These are phyloP conservation scores for Puccinellia tenuiflora DNA, from an alignment of 176 grass and related monocot species.

Conservation along the genomic window DNA sequence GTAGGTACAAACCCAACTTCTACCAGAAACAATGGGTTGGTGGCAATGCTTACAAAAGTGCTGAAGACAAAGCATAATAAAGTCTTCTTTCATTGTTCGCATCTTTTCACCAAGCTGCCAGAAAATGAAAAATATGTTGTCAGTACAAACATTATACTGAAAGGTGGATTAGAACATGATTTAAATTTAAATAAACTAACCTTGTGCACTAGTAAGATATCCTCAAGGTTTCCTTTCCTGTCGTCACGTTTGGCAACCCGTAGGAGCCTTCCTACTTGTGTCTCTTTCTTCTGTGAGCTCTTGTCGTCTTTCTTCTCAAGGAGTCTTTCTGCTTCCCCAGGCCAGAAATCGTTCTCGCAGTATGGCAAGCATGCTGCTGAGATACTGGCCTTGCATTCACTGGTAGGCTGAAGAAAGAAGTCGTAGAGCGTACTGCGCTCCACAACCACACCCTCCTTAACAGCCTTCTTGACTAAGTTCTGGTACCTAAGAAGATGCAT, in stretches of 20 bases:
- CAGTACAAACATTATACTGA: slow-evolving; percentile 2
- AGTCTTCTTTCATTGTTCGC: slow-evolving; percentile 85
- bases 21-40: slow-evolving; percentile 54
- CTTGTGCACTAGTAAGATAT: slow-evolving; percentile 77
- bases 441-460: slow-evolving; percentile 70
- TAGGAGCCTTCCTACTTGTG: slow-evolving; percentile 66
- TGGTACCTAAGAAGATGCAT: slow-evolving; percentile 70
- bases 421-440: slow-evolving; percentile 79
- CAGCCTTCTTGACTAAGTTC: slow-evolving; percentile 63
- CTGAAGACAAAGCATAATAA: slow-evolving; percentile 83
- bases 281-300: slow-evolving; percentile 54
- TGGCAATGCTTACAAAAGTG: slow-evolving; percentile 83
- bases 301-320: slow-evolving; percentile 70
- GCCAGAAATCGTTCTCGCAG: slow-evolving; percentile 94
- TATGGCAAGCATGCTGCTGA: slow-evolving; percentile 84
- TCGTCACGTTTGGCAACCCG: slow-evolving; percentile 77
- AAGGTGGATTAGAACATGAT: background rate
- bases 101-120: slow-evolving; percentile 85
- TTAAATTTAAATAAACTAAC: slow-evolving; percentile 33
- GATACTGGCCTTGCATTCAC: slow-evolving; percentile 67
- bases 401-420: slow-evolving; percentile 63
- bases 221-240: slow-evolving; percentile 59
- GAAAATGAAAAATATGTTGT: slow-evolving; percentile 17
- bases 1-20: slow-evolving; percentile 64
- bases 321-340: slow-evolving; percentile 78